Base-by-base conservation (phyloP, 169 alveolate species). In the Plasmodium knowlesi region DNA sequence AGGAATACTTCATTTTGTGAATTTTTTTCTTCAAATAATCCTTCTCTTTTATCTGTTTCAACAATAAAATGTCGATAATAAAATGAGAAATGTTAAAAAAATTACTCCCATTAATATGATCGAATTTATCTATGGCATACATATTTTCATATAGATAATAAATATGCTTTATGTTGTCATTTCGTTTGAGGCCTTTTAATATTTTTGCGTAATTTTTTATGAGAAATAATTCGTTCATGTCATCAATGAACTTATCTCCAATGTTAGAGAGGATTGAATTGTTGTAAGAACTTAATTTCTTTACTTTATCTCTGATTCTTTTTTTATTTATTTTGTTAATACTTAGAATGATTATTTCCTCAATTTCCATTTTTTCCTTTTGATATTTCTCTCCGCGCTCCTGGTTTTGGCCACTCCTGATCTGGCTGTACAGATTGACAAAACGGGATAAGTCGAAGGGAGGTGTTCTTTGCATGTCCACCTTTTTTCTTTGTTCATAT, bases 101-200 rank as follows among this genome's bases (percentile, higher is more conserved):
- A 79, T 89, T 79, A 41, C 94, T 89, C 30, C 94, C 82, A 43
- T 89, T 89, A 28, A 89, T 89, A 57, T 78, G 50, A 89, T 78
- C 90, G 50, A 89, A 22, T 79, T 89, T 89, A 14, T 79, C 82
- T 57, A 89, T 89, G 43, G 70, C 90, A 89, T 89, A 89, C 94
- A 89, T 89, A 89, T 78, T 89, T 89, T 89, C 83, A 89, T 89
- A 89, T 50, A 89, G 67, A 79, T 89, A 61, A 89, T 89, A 89
- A 57, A 79, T 89, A 50, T 89, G 94, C 50, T 43, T 37, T 37
- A 89, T 89, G 43, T 41, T 79, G 25, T 89, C 22, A n/a, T 89
- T 89, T 54, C 70, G 41, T 46, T 61, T 78, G 8, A 89, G 28
- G 22, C 73, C 30, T 79, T 89, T 89, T 61, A 89, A 61, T 61